Percentiles rank a stretch among this genome's conserved stretches.
Evolutionary conservation across 2,329 filamentous ascomycete genomes (phyloP).

Genomic region (Camillea tinctor): DNA sequence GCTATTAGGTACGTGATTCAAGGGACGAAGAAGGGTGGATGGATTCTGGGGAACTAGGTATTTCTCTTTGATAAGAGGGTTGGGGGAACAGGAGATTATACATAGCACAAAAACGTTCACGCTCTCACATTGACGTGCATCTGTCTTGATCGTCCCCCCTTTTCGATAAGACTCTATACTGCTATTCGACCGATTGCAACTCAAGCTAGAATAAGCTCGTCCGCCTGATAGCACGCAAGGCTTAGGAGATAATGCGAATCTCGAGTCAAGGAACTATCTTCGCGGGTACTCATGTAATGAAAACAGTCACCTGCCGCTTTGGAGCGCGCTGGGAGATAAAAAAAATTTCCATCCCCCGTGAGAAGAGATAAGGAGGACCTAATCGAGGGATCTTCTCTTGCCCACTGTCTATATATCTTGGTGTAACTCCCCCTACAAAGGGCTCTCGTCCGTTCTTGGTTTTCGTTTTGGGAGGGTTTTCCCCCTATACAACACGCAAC

Average conservation of each 20-base stretch:
- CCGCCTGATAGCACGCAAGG: neutral
- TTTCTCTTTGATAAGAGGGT: too few relatives aligned
- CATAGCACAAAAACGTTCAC: too few relatives aligned
- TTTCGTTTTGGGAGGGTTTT: too few relatives aligned
- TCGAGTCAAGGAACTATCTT: neutral
- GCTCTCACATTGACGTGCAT: too few relatives aligned
- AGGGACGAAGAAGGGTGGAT: too few relatives aligned
- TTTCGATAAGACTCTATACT: neutral
- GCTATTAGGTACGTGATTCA: neutral
- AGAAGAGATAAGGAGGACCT: slow-evolving; percentile 1
- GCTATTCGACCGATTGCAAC: neutral
- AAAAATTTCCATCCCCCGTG: slow-evolving; percentile 5
- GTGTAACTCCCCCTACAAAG: slow-evolving; percentile 5
- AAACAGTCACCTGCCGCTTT: slow-evolving; percentile 20
- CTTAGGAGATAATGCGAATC: slow-evolving; percentile 1
- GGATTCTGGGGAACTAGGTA: too few relatives aligned
- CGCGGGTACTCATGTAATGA: neutral
- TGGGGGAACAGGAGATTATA: too few relatives aligned
- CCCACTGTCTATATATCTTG: slow-evolving; percentile 18
- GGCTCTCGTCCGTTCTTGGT: neutral
- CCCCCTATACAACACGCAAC: neutral
- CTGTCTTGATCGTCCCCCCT: neutral
- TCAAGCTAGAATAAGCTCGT: too few relatives aligned
- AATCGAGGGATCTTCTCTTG: neutral
- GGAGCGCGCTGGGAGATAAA: slow-evolving; percentile 13